Evolutionary conservation across 2,329 filamentous ascomycete species (phyloP).

Genomic region (Cryphonectria nitschkei): DNA sequence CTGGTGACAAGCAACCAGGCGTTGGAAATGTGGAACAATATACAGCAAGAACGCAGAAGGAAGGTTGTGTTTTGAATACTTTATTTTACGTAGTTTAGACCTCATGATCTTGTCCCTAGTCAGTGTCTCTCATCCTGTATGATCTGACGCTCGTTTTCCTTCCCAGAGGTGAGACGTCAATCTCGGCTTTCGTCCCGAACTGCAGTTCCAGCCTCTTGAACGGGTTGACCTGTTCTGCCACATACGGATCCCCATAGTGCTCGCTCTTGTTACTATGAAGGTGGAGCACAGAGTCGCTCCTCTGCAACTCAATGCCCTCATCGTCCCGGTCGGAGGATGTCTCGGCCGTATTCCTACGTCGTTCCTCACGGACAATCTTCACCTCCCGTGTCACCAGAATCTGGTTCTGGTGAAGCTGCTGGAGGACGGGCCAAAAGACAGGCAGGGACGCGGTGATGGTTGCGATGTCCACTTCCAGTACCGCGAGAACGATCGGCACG

Average conservation of each 20-base stretch:
- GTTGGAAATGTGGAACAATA: background rate
- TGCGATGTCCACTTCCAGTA: constrained; percentile 39
- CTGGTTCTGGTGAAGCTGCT: constrained; percentile 10
- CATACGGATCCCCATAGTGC: constrained; percentile 22
- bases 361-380: constrained; percentile 24
- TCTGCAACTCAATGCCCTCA: constrained; percentile 24
- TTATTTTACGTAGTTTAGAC: too few relatives aligned
- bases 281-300: constrained; percentile 16
- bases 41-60: background rate
- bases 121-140: background rate
- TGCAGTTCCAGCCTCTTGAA: constrained; percentile 17
- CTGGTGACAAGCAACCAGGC: background rate
- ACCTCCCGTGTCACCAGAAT: constrained; percentile 26
- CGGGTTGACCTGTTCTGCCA: constrained; percentile 23
- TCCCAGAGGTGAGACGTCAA: constrained; percentile 4
- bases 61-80: too few relatives aligned
- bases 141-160: background rate
- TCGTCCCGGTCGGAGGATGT: constrained; percentile 17
- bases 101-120: background rate
- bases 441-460: constrained; percentile 22
- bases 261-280: constrained; percentile 2
- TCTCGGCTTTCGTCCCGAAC: constrained; percentile 17
- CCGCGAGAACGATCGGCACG: constrained; percentile 39
- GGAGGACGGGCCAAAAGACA: constrained; percentile 31
- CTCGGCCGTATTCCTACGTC: constrained; percentile 14